Base-by-base conservation (phyloP, 352 stramenopile genomes). In the Poterioochromonas sp. region DNA sequence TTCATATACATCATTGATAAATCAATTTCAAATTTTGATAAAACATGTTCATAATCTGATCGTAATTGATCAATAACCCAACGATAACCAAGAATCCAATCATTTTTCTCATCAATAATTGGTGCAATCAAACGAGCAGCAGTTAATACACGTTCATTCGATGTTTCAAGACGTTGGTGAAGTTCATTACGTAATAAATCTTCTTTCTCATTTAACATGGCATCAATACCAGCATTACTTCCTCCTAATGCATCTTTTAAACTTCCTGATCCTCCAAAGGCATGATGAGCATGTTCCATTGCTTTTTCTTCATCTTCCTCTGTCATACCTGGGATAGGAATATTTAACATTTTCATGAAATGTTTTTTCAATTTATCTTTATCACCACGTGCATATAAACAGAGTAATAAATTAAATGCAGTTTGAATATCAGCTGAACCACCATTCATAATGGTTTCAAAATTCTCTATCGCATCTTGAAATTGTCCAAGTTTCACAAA, bases 321-420 rank as follows among this genome's bases (percentile, higher is more conserved):
- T 2, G 83, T 88, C 76, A 92, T 78, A 76, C 80, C 76, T 64
- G 83, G 81, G 63, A 97, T 93, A 22, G 89, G 88, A 70, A 97
- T 93, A 22, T 85, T 86, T 64, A 97, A 89, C 40, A 97, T 85
- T 77, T 90, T 93, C 8, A 88, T 89, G 83, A 98, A 98, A 0
- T 87, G 87, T 22, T 88, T 87, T 40, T 92, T 91, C 90, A 97
- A 96, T 64, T 92, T 95, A 63, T 96, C 90, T 47, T 92, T 86
- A 82, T 98, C 92, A 37, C 93, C 94, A 63, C 97, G 89, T 0
- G 93, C 93, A 74, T 96, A 97, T 82, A 97, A 96, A 82, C 94
- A 98, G 73, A 98, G 87, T 40, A 98, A 89, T 63, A 98, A 87
- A 80, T 98, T 97, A 82, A 97, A 98, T 0, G 92, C 93, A 8